These are phyloP conservation scores for Flaveria brownii DNA, from an alignment of 129 eudicot genomes.

Conservation along the genomic window DNA sequence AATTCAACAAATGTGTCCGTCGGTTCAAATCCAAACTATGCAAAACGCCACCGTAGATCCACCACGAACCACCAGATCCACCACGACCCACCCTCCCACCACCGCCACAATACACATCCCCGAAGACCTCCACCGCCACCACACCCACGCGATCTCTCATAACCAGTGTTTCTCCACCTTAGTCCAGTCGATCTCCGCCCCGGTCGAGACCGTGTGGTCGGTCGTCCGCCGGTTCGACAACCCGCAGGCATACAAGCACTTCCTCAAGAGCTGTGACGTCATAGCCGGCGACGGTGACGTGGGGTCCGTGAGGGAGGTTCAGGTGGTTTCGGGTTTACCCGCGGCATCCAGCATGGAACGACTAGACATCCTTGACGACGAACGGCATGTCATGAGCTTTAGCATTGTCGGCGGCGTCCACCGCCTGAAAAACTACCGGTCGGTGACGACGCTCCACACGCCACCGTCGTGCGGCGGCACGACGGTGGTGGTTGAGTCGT, in stretches of 20 bases:
- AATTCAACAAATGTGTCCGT: conserved; percentile 27
- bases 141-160: conserved; percentile 57
- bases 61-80: conserved; percentile 27
- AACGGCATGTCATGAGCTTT: conserved; percentile 66
- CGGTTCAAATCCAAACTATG: conserved; percentile 54
- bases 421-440: conserved; percentile 72
- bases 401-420: conserved; percentile 82
- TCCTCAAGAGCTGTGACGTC: conserved; percentile 69
- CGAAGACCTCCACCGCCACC: conserved; percentile 50
- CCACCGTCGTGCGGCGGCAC: conserved; percentile 38
- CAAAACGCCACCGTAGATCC: conserved; percentile 28
- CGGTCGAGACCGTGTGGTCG: conserved; percentile 67
- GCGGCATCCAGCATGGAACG: conserved; percentile 77
- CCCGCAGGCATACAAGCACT: conserved; percentile 80
- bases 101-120: conserved; percentile 40
- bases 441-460: conserved; percentile 68
- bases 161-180: conserved; percentile 71
- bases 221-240: conserved; percentile 70
- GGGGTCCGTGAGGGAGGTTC: conserved; percentile 77
- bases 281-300: conserved; percentile 71
- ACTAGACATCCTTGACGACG: conserved; percentile 82
- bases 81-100: conserved; percentile 21
- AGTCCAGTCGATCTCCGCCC: conserved; percentile 59
- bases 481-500: conserved; percentile 82
- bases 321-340: conserved; percentile 76